Conservation (phyloP, 108 stramenopile genomes). For the Pseudonitzschia pungens region DNA sequence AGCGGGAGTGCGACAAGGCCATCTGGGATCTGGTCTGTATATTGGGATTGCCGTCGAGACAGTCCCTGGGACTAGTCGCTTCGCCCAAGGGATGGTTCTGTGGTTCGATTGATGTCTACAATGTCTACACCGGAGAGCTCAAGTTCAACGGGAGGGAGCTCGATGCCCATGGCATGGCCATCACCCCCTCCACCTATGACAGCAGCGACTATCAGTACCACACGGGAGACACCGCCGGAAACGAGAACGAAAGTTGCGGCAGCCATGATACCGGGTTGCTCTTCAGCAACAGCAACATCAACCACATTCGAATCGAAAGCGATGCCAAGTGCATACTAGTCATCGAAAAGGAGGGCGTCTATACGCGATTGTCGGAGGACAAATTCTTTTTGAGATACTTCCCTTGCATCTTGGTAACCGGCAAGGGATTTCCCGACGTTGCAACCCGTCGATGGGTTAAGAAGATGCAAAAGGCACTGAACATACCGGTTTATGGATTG, state of each 20-base stretch:
- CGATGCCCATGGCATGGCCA: slow-evolving; percentile 32
- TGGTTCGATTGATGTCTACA: slow-evolving; percentile 50
- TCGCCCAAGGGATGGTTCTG: slow-evolving; percentile 89
- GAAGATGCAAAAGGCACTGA: slow-evolving; percentile 48
- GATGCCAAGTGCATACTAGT: slow-evolving; percentile 83
- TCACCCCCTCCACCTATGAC: slow-evolving; percentile 24
- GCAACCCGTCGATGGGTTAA: slow-evolving; percentile 82
- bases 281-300: not conserved
- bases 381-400: slow-evolving; percentile 83
- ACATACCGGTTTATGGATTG: slow-evolving; percentile 72
- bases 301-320: slow-evolving; percentile 19
- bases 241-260: not conserved
- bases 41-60: slow-evolving; percentile 53
- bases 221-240: not conserved
- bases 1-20: slow-evolving; percentile 66
- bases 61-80: slow-evolving; percentile 70
- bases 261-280: not conserved
- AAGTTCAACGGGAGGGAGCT: slow-evolving; percentile 32
- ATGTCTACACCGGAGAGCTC: slow-evolving; percentile 32
- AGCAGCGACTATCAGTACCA: slow-evolving; percentile 4
- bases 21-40: slow-evolving; percentile 53
- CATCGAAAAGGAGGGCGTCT: slow-evolving; percentile 97
- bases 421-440: slow-evolving; percentile 95
- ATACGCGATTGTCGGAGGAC: slow-evolving; percentile 92
- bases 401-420: slow-evolving; percentile 95